Evolutionary conservation across 495 filamentous ascomycete genomes (phyloP), one percentile per base, ranked within the genome.

Genomic region (Talaromyces trachyspermus): DNA sequence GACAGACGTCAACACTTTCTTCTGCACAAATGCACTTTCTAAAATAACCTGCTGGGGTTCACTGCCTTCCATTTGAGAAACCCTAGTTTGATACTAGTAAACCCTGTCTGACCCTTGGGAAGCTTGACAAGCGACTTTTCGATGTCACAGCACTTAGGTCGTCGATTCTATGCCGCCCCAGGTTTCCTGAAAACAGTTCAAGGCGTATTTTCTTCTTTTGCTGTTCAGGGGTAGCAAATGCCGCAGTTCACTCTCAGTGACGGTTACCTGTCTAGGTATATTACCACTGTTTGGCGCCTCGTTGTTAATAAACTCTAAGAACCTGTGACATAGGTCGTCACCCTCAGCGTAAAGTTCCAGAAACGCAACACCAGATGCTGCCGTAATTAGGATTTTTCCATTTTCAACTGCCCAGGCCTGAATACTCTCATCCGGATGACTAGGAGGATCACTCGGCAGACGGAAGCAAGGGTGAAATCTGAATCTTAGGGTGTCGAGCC

Each of bases 401-500:
- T 81, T 84, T 39, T 92, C 89, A 8, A 92, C 79, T 2, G 86
- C 80, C 86, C 88, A 98, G 2, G 86, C 83, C 49, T 94, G 88
- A 11, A 95, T 75, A 51, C 86, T 94, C 17, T 83, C 80, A 51
- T 95, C 89, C 9, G 72, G 63, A 56, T 73, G 75, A 11, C 73
- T 54, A n/a, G 74, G 61, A 2, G 76, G 62, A 57, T 98, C 92
- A 43, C 79, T 83, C 8, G 90, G 88, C 33, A 92, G 74, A 14
- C 80, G 73, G 66, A 98, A 96, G 64, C 88, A 91, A 0, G 92
- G 91, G 56, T 98, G 92, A 48, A 80, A 86, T 26, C 88, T 83
- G 65, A 96, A 92, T 22, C 88, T 84, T 30, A 98, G 70, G 33
- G 80, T 79, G 64, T 96, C 92, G 3, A 96, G 73, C 22, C 88